These are phyloP conservation scores for Salix caprea DNA, from an alignment of 345 rosid species.

Conservation along the genomic window DNA sequence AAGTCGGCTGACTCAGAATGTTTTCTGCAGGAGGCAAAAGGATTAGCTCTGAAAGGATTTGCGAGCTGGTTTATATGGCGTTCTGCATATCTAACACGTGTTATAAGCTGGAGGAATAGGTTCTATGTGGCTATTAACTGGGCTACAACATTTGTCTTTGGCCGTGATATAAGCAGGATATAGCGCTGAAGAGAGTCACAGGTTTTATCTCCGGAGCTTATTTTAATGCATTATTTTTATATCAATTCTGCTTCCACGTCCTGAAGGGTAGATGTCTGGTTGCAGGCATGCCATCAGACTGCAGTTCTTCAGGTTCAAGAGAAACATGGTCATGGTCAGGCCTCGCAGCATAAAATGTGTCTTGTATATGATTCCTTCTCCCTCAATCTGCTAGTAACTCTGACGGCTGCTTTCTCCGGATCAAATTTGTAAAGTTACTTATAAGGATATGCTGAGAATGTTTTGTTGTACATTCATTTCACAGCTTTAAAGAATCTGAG, in stretches of 20 bases:
- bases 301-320: background rate
- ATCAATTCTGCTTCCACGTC: background rate
- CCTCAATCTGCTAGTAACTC: too few relatives aligned
- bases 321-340: too few relatives aligned
- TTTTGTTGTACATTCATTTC: too few relatives aligned
- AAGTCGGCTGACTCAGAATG: background rate
- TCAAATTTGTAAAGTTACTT: too few relatives aligned
- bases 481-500: too few relatives aligned
- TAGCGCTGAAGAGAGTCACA: constrained; percentile 9
- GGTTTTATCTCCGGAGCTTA: background rate
- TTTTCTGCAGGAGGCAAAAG: constrained; percentile 61
- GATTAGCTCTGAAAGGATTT: constrained; percentile 72
- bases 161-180: constrained; percentile 70
- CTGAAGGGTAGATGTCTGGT: background rate
- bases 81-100: constrained; percentile 92
- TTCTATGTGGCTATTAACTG: constrained; percentile 87
- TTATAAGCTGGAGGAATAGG: constrained; percentile 93
- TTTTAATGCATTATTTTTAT: background rate
- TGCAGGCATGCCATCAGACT: background rate
- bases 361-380: too few relatives aligned
- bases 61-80: constrained; percentile 91
- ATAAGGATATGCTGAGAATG: too few relatives aligned
- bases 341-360: too few relatives aligned
- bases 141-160: constrained; percentile 80
- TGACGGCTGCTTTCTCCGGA: too few relatives aligned